Evolutionary conservation across 2,329 filamentous ascomycete genomes (phyloP).

Genomic region (Teratosphaeriaceae sp.): DNA sequence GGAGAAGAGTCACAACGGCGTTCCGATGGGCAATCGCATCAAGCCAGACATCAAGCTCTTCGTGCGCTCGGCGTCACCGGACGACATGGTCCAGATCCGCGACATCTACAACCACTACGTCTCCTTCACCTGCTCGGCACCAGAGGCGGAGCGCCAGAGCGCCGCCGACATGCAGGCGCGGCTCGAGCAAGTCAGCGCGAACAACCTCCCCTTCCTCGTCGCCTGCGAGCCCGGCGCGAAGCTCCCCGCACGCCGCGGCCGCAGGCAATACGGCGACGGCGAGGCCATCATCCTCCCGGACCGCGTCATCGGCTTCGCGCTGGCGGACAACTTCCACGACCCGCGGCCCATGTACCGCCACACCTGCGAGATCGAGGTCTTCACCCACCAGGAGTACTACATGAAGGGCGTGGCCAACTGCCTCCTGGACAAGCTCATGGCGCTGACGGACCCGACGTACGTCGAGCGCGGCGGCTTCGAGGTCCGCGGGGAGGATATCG

Average conservation of each 20-base stretch:
- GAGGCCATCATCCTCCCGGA: slow-evolving; percentile 32
- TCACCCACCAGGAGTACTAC: slow-evolving; percentile 53
- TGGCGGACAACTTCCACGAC: slow-evolving; percentile 49
- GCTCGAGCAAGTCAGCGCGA: slow-evolving; percentile 32
- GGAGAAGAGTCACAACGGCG: neutral
- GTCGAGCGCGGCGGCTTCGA: slow-evolving; percentile 24
- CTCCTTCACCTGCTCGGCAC: slow-evolving; percentile 36
- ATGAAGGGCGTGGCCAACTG: slow-evolving; percentile 58
- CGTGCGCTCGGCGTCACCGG: slow-evolving; percentile 45
- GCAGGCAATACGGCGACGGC: slow-evolving; percentile 8
- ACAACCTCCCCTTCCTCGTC: slow-evolving; percentile 45
- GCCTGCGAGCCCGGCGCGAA: slow-evolving; percentile 36
- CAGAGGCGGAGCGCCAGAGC: slow-evolving; percentile 39
- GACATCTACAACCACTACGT: slow-evolving; percentile 55
- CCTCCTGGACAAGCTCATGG: slow-evolving; percentile 60
- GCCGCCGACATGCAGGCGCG: slow-evolving; percentile 36
- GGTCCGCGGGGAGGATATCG: slow-evolving; percentile 18
- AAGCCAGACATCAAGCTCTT: slow-evolving; percentile 10
- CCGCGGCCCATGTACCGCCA: slow-evolving; percentile 47
- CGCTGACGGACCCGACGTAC: slow-evolving; percentile 30
- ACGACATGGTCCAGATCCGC: slow-evolving; percentile 45
- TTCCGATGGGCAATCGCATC: neutral
- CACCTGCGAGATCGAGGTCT: slow-evolving; percentile 56
- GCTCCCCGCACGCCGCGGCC: slow-evolving; percentile 12
- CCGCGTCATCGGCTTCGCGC: slow-evolving; percentile 58